Percentiles rank a stretch among this genome's conserved stretches.
phyloP scores from a whole-genome alignment of 352 stramenopile species.

The Thalassiosira livingstoniorum region DNA sequence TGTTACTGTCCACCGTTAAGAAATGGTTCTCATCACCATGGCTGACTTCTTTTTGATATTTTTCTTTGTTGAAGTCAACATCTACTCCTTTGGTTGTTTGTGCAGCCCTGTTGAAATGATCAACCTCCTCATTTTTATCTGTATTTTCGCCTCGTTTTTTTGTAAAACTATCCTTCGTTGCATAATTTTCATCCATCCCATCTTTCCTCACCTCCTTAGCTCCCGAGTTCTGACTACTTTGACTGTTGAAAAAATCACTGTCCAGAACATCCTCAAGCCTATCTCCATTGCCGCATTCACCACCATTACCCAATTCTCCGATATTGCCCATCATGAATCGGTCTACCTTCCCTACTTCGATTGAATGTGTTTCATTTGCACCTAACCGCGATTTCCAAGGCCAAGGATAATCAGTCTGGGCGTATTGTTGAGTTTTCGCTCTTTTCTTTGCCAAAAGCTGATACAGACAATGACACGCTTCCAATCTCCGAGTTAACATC shows the following conservation, averaged over 20 bases:
- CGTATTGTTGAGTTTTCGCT: too few relatives aligned
- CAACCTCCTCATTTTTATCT: background rate
- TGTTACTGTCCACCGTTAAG: background rate
- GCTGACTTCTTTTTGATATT: background rate
- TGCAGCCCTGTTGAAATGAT: background rate
- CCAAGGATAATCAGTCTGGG: background rate
- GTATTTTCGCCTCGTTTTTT: background rate
- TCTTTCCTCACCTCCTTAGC: background rate
- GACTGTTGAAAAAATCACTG: background rate
- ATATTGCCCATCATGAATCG: background rate
- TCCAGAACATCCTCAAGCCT: background rate
- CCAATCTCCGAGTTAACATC: background rate
- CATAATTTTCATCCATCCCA: background rate
- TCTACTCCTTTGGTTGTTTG: background rate
- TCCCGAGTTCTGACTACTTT: background rate
- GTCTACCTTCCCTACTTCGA: background rate
- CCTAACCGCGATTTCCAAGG: background rate
- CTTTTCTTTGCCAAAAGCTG: background rate
- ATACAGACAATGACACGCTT: slow-evolving; percentile 5
- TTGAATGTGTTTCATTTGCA: background rate
- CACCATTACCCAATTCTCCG: too few relatives aligned
- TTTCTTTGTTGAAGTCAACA: background rate
- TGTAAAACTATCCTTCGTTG: background rate
- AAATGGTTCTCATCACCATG: background rate
- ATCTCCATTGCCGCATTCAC: background rate